phyloP scores from a whole-genome alignment of 768 basidiomycete species.

The Agaricus subrufescens region DNA sequence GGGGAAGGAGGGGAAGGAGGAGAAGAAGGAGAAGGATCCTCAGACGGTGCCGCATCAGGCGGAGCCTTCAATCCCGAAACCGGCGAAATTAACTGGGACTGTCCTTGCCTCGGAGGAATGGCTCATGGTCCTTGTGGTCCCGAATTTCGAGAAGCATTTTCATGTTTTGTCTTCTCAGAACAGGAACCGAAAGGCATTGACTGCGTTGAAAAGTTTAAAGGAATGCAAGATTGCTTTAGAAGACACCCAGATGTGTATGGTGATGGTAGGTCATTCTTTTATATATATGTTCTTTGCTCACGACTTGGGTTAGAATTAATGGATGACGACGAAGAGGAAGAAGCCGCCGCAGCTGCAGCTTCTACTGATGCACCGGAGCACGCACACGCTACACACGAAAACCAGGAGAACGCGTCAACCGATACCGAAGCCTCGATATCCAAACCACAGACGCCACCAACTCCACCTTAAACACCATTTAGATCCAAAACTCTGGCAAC shows the following conservation, averaged over 20 bases:
- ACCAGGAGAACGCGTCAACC: constrained; percentile 4
- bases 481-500: background rate
- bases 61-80: constrained; percentile 92
- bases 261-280: constrained; percentile 57
- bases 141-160: constrained; percentile 93
- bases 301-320: constrained; percentile 48
- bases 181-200: constrained; percentile 96
- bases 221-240: constrained; percentile 97
- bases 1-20: constrained; percentile 9
- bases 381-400: constrained; percentile 6
- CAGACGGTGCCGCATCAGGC: constrained; percentile 15
- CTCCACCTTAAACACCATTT: background rate
- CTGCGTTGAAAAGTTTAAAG: constrained; percentile 96
- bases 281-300: constrained; percentile 2
- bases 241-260: constrained; percentile 95
- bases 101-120: constrained; percentile 98
- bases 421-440: background rate
- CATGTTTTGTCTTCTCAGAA: constrained; percentile 93
- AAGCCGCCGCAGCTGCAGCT: constrained; percentile 14
- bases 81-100: constrained; percentile 99
- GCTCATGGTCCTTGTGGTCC: constrained; percentile 93
- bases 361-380: constrained; percentile 1
- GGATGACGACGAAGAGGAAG: constrained; percentile 60
- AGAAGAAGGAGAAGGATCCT: constrained; percentile 9
- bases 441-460: background rate